Base-by-base conservation (phyloP, 352 stramenopile genomes). In the Globisporangium recalcitrans region DNA sequence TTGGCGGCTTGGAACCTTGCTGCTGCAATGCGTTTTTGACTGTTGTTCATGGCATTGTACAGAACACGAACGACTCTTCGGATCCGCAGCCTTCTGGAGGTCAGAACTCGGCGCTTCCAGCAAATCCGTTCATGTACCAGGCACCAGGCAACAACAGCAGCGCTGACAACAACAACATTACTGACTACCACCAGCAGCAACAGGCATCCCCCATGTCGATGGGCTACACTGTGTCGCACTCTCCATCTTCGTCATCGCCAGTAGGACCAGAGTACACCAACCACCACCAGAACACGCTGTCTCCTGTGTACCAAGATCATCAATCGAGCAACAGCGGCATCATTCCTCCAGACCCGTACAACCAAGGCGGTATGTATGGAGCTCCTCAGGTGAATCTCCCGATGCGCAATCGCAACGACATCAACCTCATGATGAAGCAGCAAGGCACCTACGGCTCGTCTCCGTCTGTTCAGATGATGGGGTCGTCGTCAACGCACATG, bases 311-410 rank as follows among this genome's bases (percentile, higher is more conserved):
- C 38, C 58, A 65, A 34, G 40, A 62, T 19, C 44, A 55, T 8
- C 31, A 52, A 32, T 58, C 16, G n/a, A 70, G 19, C 62, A 38
- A 24, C 57, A 34, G 26, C 21, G 32, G 38, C 9, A 38, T 47
- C 11, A 49, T 61, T 46, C 1, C 70, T 40, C 46, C 68, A 19
- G 63, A 78, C 21, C 61, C 67, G 46, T 82, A 76, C 42, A 63
- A 67, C 32, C 75, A 78, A 64, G 62, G 21, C 36, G 71, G 40
- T 73, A 78, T 52, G 52, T 51, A 19, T 22, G 49, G 55, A 19
- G 60, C 61, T 10, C 58, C 74, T 9, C 78, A 87, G 52, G 86
- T 90, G 48, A 85, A 88, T 51, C 46, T 88, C 29, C 77, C 80
- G 48, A 67, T 90, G 42, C 77, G 80, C 16, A 74, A 90, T 52